Base-by-base conservation (phyloP, 1,284 basidiomycete genomes). In the Inonotus hispidus region DNA sequence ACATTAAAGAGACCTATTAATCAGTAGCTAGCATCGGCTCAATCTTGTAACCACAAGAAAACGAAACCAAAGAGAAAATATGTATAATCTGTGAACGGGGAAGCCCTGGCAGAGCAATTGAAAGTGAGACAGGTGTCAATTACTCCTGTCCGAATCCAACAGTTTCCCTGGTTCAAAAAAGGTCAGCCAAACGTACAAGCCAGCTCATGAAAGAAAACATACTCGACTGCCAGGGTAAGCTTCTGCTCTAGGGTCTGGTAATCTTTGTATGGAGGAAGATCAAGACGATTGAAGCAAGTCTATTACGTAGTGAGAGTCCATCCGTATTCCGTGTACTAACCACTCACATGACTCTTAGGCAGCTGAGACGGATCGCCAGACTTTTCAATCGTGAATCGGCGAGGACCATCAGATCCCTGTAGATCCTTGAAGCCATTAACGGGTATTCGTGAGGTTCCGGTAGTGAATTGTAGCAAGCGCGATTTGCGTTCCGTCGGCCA, bases 341-440 rank as follows among this genome's bases (percentile, higher is more conserved):
- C 47, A 37, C 52, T 35, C 21, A 47, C 59, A 37, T 91, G 89
- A 67, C 87, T 90, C 75, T 94, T 88, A 7, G 94, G 95, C 63
- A 97, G 74, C 66, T 94, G 92, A 46, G 84, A 86, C 35, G 93
- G 89, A 73, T 96, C 93, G n/a, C 94, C 94, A 53, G 89, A 91
- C 75, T 96, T 97, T 76, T 97, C 95, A 66, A 98, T 96, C 14
- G 94, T 97, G 75, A 97, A 97, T 63, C 94, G 80, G 58, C 94
- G 80, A 3, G 97, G 96, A 0, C 96, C 96, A 73, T 99, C 96
- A 1, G 93, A 95, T 6, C 96, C 96, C 75, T 98, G 96, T 29
- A 99, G 78, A 70, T 99, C 97, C 75, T 98, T 98, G 83, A 99
- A 99, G 1, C 97, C 97, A 73, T 98, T 98, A 72, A 99, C 97